Evolutionary conservation across 2,329 filamentous ascomycete genomes (phyloP), one percentile per base, ranked within the genome.

Genomic region (Fusarium xyrophilum): DNA sequence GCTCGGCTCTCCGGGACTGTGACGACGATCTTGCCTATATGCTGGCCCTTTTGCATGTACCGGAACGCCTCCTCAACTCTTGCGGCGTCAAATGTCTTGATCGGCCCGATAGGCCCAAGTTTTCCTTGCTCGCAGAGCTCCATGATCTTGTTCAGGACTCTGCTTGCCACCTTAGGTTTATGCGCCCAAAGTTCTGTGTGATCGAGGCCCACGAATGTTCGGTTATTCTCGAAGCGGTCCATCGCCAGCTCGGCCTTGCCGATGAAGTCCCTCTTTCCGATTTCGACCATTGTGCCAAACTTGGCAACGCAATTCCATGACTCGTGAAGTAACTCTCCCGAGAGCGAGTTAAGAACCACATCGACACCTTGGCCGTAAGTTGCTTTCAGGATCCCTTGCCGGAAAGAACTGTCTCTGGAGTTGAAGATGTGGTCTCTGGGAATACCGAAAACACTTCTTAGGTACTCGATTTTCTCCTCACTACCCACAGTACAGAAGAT

Each of bases 1-100:
- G 64, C 72, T 10, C 71, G 55, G 6, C 30, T 21, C 19, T 73
- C 54, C 11, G 75, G 56, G 15, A 76, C 63, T 33, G 58, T 68
- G 17, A 82, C 50, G 17, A 84, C 76, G 17, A 84, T 79, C 52
- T 73, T 73, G 36, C 82, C 82, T 38, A 83, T 79, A 62, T 84
- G 82, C 30, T 70, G 71, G 2, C 80, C 82, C 4, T 72, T 73
- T 55, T 83, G 80, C 78, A 85, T 79, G 43, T 79, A 75, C 1
- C 80, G 72, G 64, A 85, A 82, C 0, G 81, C 81, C 14, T 40
- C 43, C 43, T 56, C 43, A 21, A 56, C 54, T 40, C 21, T 56
- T 33, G 43, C 35, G 21, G 33, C 54, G 35, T 50, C 35, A 28
- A 56, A 56, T 40, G 28, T 23, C 35, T 56, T 56, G 27, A 50